phyloP scores from a whole-genome alignment of 169 alveolate genomes.

The Theileria parva region DNA sequence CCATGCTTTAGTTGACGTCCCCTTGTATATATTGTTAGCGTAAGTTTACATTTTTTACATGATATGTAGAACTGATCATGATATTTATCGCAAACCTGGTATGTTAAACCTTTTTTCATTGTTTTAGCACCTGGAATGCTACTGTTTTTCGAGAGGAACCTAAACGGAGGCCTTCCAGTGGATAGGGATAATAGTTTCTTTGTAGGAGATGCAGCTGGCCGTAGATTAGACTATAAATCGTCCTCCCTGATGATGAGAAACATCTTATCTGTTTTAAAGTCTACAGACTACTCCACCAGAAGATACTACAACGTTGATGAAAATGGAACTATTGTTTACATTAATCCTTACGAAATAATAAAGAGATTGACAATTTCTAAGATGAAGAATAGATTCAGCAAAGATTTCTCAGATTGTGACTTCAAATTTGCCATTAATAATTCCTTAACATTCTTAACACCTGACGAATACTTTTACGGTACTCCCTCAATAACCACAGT shows the following conservation, averaged over 20 bases:
- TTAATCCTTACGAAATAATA: constrained; percentile 56
- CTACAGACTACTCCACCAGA: constrained; percentile 29
- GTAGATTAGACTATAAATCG: constrained; percentile 51
- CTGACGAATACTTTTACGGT: constrained; percentile 71
- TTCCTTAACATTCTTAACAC: constrained; percentile 68
- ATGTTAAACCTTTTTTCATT: neutral
- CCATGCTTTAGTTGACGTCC: constrained; percentile 33
- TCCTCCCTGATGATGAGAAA: constrained; percentile 47
- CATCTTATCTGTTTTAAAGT: constrained; percentile 57
- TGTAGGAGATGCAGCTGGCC: constrained; percentile 80
- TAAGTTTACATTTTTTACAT: constrained; percentile 6
- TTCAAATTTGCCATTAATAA: constrained; percentile 71
- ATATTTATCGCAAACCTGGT: constrained; percentile 62
- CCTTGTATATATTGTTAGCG: constrained; percentile 48
- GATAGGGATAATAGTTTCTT: constrained; percentile 55
- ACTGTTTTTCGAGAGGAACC: constrained; percentile 63
- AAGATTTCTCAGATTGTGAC: constrained; percentile 76
- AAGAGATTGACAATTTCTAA: constrained; percentile 26
- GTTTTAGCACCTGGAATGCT: constrained; percentile 69
- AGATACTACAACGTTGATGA: neutral
- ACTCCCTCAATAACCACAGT: too few species aligned
- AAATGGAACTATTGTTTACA: neutral
- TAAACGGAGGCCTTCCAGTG: constrained; percentile 42
- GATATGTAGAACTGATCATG: constrained; percentile 28
- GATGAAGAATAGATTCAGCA: constrained; percentile 28